These are phyloP conservation scores for Scleroderma citrinum DNA, from an alignment of 768 basidiomycete genomes.

Conservation along the genomic window DNA sequence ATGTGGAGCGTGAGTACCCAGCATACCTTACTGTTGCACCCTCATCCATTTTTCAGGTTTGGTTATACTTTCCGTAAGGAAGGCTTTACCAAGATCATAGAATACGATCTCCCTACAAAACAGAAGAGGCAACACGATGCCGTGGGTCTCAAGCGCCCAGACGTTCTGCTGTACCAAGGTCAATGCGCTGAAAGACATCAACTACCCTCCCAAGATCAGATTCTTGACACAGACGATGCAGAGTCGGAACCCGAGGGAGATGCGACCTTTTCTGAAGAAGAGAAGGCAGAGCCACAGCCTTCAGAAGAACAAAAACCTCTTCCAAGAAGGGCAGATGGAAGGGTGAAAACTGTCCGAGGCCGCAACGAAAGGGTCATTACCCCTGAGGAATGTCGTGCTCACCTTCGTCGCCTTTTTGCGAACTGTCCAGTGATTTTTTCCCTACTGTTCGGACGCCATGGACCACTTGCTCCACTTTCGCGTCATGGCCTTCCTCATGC, in stretches of 20 bases:
- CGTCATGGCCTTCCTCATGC: slow-evolving; percentile 59
- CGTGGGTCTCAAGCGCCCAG: slow-evolving; percentile 56
- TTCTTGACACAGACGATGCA: slow-evolving; percentile 43
- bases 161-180: slow-evolving; percentile 59
- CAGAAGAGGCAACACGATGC: slow-evolving; percentile 59
- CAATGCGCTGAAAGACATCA: slow-evolving; percentile 21
- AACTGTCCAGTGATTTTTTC: slow-evolving; percentile 82
- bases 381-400: slow-evolving; percentile 90
- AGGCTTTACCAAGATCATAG: slow-evolving; percentile 88
- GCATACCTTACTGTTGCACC: not conserved
- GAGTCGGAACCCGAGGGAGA: slow-evolving; percentile 46
- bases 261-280: slow-evolving; percentile 44
- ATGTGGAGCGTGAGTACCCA: slow-evolving; percentile 72
- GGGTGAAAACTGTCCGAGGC: slow-evolving; percentile 68
- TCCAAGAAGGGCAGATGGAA: slow-evolving; percentile 72
- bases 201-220: slow-evolving; percentile 18
- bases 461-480: slow-evolving; percentile 64
- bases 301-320: slow-evolving; percentile 29
- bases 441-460: slow-evolving; percentile 89
- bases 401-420: slow-evolving; percentile 80
- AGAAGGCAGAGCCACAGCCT: slow-evolving; percentile 31
- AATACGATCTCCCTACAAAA: slow-evolving; percentile 81
- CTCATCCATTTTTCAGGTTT: slow-evolving; percentile 38
- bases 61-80: slow-evolving; percentile 92
- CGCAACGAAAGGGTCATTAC: slow-evolving; percentile 88